These are phyloP conservation scores for Chalaropsis thielavioides DNA, from an alignment of 2,329 filamentous ascomycete genomes.

Conservation along the genomic window DNA sequence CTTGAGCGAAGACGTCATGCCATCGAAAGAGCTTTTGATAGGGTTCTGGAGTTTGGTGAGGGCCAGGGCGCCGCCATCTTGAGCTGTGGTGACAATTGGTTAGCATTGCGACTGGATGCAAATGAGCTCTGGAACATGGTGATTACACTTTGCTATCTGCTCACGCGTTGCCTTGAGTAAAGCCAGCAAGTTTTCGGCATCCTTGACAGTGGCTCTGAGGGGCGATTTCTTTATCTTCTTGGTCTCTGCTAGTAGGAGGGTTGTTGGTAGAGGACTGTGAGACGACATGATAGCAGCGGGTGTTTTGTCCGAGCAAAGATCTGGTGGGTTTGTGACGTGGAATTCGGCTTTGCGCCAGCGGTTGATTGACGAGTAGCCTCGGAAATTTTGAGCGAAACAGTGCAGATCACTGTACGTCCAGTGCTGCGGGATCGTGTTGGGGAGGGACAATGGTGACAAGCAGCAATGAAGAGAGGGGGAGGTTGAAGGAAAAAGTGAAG, in stretches of 20 bases:
- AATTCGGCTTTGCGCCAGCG: too few relatives aligned
- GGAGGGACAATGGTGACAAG: neutral
- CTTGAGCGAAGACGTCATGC: conserved; percentile 66
- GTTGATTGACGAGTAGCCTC: too few relatives aligned
- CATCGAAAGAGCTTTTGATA: conserved; percentile 65
- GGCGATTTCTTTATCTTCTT: conserved; percentile 54
- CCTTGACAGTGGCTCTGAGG: conserved; percentile 54
- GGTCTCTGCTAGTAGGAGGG: conserved; percentile 55
- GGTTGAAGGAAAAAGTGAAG: neutral
- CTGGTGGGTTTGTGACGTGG: neutral
- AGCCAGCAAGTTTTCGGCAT: conserved; percentile 74
- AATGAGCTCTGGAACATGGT: neutral
- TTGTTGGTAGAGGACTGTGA: conserved; percentile 31
- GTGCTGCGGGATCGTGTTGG: neutral
- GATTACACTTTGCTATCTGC: conserved; percentile 53
- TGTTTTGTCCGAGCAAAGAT: neutral
- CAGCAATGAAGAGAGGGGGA: neutral
- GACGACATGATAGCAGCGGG: conserved; percentile 4
- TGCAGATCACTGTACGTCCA: neutral
- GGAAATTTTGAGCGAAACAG: neutral
- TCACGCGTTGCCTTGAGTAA: conserved; percentile 59
- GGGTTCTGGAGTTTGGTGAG: conserved; percentile 78
- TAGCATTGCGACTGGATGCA: conserved; percentile 15
- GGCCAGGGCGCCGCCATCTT: conserved; percentile 54
- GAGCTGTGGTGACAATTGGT: conserved; percentile 34